Conservation (phyloP, 352 stramenopile genomes). For the Phytophthora cactorum region DNA sequence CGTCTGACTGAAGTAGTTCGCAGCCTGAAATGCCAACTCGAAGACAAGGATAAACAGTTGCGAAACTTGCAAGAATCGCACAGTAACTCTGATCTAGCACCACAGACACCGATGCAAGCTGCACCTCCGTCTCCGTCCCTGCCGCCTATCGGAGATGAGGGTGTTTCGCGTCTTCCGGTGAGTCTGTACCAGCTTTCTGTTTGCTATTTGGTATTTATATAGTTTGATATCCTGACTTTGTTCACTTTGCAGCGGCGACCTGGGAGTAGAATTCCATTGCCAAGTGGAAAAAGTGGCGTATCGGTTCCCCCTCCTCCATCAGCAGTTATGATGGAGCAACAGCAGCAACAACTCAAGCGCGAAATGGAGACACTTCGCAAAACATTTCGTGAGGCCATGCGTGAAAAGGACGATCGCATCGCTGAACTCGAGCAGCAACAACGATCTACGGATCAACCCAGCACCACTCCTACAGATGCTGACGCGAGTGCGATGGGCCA, state of each 20-base stretch:
- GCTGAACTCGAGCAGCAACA: slow-evolving; percentile 45
- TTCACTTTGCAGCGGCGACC: slow-evolving; percentile 31
- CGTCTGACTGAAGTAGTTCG: slow-evolving; percentile 59
- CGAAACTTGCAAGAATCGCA: slow-evolving; percentile 12
- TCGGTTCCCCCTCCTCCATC: slow-evolving; percentile 11
- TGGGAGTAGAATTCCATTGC: slow-evolving; percentile 25
- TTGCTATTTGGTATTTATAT: neutral
- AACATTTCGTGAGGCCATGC: slow-evolving; percentile 60
- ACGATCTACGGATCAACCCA: slow-evolving; percentile 3
- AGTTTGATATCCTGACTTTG: neutral
- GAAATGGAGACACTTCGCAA: slow-evolving; percentile 51
- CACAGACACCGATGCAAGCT: neutral
- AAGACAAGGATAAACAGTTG: slow-evolving; percentile 68
- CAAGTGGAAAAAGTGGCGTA: slow-evolving; percentile 6
- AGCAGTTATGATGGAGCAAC: slow-evolving; percentile 27
- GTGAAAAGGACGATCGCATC: slow-evolving; percentile 70
- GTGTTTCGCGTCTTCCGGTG: slow-evolving; percentile 44
- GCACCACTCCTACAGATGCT: neutral
- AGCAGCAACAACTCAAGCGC: slow-evolving; percentile 34
- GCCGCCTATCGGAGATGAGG: slow-evolving; percentile 29
- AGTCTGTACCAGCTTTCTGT: neutral
- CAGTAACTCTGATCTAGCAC: neutral
- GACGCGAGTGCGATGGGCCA: slow-evolving; percentile 25
- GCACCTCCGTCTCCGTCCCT: slow-evolving; percentile 14
- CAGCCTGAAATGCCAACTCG: slow-evolving; percentile 56